These are phyloP conservation scores for Ceratobasidium sp. DNA, from an alignment of 1,284 basidiomycete genomes.

Conservation along the genomic window DNA sequence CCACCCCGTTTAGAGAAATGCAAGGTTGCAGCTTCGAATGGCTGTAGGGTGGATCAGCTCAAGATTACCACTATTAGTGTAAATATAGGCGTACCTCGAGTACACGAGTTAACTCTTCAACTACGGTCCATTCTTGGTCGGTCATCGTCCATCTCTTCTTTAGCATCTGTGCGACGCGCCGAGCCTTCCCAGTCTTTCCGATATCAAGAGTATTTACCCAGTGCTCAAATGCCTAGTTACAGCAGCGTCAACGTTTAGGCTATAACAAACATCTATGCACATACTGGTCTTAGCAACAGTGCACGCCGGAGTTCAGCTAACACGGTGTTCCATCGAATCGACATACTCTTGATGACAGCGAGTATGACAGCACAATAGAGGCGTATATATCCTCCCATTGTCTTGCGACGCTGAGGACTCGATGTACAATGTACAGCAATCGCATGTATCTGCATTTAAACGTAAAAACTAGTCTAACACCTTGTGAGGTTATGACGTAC, in stretches of 20 bases:
- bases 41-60: too few relatives aligned
- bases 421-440: constrained; percentile 18
- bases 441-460: constrained; percentile 24
- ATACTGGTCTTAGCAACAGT: background rate
- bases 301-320: constrained; percentile 14
- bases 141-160: constrained; percentile 18
- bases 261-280: background rate
- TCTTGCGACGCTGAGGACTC: constrained; percentile 2
- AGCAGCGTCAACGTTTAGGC: too few relatives aligned
- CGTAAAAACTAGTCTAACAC: too few relatives aligned
- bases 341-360: constrained; percentile 23
- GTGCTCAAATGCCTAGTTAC: constrained; percentile 16
- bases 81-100: constrained; percentile 28
- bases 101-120: constrained; percentile 1
- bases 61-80: too few relatives aligned
- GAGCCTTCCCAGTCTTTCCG: constrained; percentile 8
- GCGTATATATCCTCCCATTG: background rate
- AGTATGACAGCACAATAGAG: background rate
- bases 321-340: constrained; percentile 10
- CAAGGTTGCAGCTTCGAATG: constrained; percentile 8
- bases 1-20: background rate
- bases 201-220: constrained; percentile 6
- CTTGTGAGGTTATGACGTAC: too few relatives aligned
- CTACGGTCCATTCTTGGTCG: background rate
- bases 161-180: background rate